These are phyloP conservation scores for Puccinia polysora DNA, from an alignment of 1,284 basidiomycete species.

Conservation along the genomic window DNA sequence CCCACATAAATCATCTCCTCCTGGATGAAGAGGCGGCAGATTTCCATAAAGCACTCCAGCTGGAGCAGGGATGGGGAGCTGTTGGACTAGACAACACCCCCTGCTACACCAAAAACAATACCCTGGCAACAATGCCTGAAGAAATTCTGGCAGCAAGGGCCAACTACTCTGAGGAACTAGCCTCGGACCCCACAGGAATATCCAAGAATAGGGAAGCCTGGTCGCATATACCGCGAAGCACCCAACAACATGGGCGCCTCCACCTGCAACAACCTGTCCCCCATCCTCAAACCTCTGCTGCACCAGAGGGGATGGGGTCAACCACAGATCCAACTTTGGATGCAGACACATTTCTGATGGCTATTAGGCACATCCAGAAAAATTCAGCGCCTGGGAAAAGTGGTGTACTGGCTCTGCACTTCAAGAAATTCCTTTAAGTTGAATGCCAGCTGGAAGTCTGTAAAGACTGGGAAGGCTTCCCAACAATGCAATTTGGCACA, in stretches of 20 bases:
- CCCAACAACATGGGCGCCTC: not conserved
- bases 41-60: too few species aligned
- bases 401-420: slow-evolving; percentile 3
- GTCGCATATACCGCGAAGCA: not conserved
- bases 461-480: not conserved
- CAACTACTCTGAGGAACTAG: slow-evolving; percentile 4
- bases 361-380: not conserved
- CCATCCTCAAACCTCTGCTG: not conserved
- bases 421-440: slow-evolving; percentile 16
- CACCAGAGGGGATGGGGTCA: not conserved
- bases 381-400: slow-evolving; percentile 11
- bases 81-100: not conserved
- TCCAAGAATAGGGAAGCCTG: not conserved
- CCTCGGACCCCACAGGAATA: not conserved
- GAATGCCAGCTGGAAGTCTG: slow-evolving; percentile 9
- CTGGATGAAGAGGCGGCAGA: too few species aligned
- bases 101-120: not conserved
- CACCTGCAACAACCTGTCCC: not conserved
- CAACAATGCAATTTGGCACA: not conserved
- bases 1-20: too few species aligned
- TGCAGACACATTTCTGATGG: not conserved
- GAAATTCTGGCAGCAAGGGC: slow-evolving; percentile 7
- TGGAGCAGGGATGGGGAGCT: too few species aligned
- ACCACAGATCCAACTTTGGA: not conserved
- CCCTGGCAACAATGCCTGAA: not conserved